These are phyloP conservation scores for Fistulinella prunicolor DNA, from an alignment of 768 basidiomycete species.

Conservation along the genomic window DNA sequence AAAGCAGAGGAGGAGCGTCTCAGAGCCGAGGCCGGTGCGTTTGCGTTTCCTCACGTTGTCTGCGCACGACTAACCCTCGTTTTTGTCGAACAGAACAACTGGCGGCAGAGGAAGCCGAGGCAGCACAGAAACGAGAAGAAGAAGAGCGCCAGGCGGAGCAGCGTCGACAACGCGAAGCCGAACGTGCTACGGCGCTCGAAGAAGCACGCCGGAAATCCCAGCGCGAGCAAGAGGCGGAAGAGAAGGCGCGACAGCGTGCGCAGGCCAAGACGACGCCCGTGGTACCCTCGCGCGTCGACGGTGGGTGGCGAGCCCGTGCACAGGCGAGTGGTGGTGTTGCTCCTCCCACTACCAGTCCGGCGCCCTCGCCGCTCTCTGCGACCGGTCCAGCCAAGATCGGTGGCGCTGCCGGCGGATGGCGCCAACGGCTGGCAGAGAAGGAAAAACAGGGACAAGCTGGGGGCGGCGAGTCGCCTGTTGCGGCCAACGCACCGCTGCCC, in stretches of 20 bases:
- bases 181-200: conserved; percentile 51
- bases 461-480: conserved; percentile 14
- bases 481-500: conserved; percentile 30
- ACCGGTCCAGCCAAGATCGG: conserved; percentile 38
- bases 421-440: conserved; percentile 36
- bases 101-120: conserved; percentile 59
- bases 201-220: conserved; percentile 56
- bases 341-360: conserved; percentile 44
- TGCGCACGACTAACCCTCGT: too few species aligned
- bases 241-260: conserved; percentile 38
- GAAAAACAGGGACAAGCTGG: background rate
- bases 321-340: conserved; percentile 22
- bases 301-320: conserved; percentile 11
- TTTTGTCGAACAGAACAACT: conserved; percentile 45
- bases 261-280: conserved; percentile 27
- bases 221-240: conserved; percentile 70
- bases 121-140: conserved; percentile 53
- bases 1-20: conserved; percentile 41
- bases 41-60: background rate
- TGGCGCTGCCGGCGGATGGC: conserved; percentile 48
- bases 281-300: conserved; percentile 21
- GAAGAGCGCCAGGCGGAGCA: conserved; percentile 53
- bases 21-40: conserved; percentile 51
- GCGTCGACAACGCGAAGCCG: conserved; percentile 52
- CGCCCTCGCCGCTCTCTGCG: conserved; percentile 28